phyloP scores from a whole-genome alignment of 2,329 filamentous ascomycete species.

The Diaporthe nobilis region DNA sequence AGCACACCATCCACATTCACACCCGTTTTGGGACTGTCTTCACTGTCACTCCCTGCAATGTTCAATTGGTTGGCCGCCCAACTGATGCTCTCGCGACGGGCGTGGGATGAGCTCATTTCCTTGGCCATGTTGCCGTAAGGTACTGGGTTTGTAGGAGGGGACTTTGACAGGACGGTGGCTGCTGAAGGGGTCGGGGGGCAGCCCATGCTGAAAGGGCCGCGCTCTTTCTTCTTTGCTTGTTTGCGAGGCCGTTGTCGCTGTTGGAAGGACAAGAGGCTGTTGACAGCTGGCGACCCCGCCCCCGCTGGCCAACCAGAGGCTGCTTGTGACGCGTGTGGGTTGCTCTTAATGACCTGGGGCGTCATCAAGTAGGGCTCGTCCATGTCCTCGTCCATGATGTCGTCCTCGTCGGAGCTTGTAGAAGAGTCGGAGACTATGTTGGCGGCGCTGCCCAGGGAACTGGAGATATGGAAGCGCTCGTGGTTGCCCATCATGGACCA shows the following conservation, averaged over 20 bases:
- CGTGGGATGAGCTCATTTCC: constrained; percentile 58
- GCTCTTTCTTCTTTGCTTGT: constrained; percentile 69
- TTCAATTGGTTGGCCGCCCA: constrained; percentile 91
- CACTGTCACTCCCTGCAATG: constrained; percentile 85
- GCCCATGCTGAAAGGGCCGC: constrained; percentile 64
- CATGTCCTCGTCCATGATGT: constrained; percentile 81
- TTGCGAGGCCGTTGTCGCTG: constrained; percentile 80
- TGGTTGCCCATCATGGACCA: constrained; percentile 80
- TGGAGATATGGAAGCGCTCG: constrained; percentile 81
- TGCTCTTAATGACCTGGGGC: constrained; percentile 78
- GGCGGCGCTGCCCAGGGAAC: constrained; percentile 81
- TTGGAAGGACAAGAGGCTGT: constrained; percentile 87
- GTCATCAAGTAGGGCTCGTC: constrained; percentile 88
- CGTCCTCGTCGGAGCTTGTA: constrained; percentile 77
- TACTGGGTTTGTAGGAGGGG: constrained; percentile 71
- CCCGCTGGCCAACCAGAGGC: constrained; percentile 57
- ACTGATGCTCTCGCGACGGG: constrained; percentile 88
- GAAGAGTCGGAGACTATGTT: constrained; percentile 83
- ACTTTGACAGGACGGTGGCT: constrained; percentile 70
- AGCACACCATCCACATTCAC: constrained; percentile 61
- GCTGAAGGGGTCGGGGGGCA: constrained; percentile 60
- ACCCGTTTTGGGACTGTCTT: constrained; percentile 71
- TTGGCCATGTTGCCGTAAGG: constrained; percentile 51
- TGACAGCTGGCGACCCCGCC: constrained; percentile 78
- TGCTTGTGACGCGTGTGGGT: constrained; percentile 48